Percentiles rank a stretch among this genome's conserved stretches.
Evolutionary conservation across 805 yeast species (phyloP).

Genomic region (Clavispora santaluciae): DNA sequence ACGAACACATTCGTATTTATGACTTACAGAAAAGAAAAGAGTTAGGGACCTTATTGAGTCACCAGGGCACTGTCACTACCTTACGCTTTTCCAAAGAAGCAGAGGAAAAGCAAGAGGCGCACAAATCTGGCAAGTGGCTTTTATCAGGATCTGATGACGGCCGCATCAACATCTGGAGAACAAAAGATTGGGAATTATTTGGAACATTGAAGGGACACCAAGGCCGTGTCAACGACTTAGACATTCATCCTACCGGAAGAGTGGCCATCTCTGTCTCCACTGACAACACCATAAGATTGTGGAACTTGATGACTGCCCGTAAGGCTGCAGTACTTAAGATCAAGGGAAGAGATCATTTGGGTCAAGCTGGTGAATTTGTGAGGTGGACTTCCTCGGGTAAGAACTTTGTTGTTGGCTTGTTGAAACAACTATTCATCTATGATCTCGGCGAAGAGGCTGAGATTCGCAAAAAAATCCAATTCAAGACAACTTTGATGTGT

Average conservation of each 20-base stretch:
- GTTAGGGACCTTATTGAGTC: slow-evolving; percentile 83
- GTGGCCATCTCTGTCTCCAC: slow-evolving; percentile 86
- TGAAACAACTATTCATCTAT: slow-evolving; percentile 61
- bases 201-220: slow-evolving; percentile 87
- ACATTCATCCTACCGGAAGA: slow-evolving; percentile 86
- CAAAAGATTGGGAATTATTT: slow-evolving; percentile 93
- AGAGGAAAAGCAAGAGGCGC: slow-evolving; percentile 11
- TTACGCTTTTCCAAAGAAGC: slow-evolving; percentile 62
- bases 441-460: slow-evolving; percentile 54
- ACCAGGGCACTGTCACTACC: slow-evolving; percentile 81
- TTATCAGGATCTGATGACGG: slow-evolving; percentile 91
- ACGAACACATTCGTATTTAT: slow-evolving; percentile 90
- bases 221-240: slow-evolving; percentile 76
- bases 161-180: slow-evolving; percentile 85
- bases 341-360: slow-evolving; percentile 61
- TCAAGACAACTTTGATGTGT: slow-evolving; percentile 62
- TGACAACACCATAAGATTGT: slow-evolving; percentile 77
- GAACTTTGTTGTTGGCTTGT: slow-evolving; percentile 69
- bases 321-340: slow-evolving; percentile 82
- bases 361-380: slow-evolving; percentile 60
- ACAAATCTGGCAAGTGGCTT: slow-evolving; percentile 77
- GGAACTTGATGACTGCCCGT: slow-evolving; percentile 96
- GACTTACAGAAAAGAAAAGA: slow-evolving; percentile 93
- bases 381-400: slow-evolving; percentile 69
- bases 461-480: slow-evolving; percentile 47